Conservation (phyloP, 441 rosid species). For the Arabidopsis hybrid region DNA sequence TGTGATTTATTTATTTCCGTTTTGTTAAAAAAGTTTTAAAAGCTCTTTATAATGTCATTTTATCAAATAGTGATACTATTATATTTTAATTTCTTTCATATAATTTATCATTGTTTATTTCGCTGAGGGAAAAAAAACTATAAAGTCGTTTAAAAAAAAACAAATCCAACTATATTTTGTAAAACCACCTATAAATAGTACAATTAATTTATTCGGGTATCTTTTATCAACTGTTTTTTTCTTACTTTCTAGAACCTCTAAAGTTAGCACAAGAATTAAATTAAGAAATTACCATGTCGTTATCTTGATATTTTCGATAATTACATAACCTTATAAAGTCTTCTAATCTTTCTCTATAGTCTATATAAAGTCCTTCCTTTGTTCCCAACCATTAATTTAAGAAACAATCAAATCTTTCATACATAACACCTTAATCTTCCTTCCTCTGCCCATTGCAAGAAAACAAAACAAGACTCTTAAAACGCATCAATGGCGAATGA, state of each 20-base stretch:
- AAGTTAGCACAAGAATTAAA: slow-evolving; percentile 20
- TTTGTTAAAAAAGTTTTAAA: too few relatives aligned
- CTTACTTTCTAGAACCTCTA: slow-evolving; percentile 31
- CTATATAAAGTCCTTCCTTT: slow-evolving; percentile 3
- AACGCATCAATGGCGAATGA: slow-evolving; percentile 49
- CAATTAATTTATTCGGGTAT: not conserved
- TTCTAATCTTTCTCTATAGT: slow-evolving; percentile 20
- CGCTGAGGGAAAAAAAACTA: too few relatives aligned
- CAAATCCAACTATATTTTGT: too few relatives aligned
- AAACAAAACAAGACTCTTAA: not conserved
- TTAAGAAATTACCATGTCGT: slow-evolving; percentile 10
- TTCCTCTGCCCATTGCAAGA: slow-evolving; percentile 19
- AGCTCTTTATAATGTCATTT: too few relatives aligned
- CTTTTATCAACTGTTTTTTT: not conserved
- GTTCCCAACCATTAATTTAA: slow-evolving; percentile 2
- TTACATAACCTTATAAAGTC: slow-evolving; percentile 22
- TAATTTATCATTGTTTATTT: too few relatives aligned
- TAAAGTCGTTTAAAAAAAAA: too few relatives aligned
- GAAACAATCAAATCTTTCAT: slow-evolving; percentile 11
- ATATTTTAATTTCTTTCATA: too few relatives aligned
- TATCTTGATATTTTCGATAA: slow-evolving; percentile 17
- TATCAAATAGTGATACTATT: too few relatives aligned
- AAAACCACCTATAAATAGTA: not conserved
- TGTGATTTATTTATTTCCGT: too few relatives aligned
- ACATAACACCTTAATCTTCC: slow-evolving; percentile 26